Percentiles rank a stretch among this genome's conserved stretches.
Conservation (phyloP, 352 stramenopile species). For the Phytophthora uliginosa region DNA sequence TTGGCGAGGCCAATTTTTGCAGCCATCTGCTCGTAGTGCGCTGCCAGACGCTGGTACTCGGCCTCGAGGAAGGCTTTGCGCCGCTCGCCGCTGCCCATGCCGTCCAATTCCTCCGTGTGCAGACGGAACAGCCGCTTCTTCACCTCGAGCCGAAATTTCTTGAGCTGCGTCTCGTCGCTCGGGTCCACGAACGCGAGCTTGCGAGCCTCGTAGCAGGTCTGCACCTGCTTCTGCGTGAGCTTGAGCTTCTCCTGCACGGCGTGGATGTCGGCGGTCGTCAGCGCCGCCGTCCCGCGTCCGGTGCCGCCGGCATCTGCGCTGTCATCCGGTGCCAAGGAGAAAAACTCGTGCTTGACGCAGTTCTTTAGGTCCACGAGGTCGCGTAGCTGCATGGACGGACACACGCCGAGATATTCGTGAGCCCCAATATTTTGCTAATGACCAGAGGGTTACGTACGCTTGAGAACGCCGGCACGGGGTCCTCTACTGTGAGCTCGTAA, state of each 20-base stretch:
- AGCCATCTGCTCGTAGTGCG: slow-evolving; percentile 63
- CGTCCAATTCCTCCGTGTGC: slow-evolving; percentile 79
- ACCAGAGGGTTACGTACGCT: slow-evolving; percentile 41
- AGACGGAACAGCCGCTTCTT: slow-evolving; percentile 84
- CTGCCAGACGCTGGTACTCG: slow-evolving; percentile 65
- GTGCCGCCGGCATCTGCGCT: slow-evolving; percentile 24
- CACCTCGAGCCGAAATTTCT: slow-evolving; percentile 82
- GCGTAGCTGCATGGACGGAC: slow-evolving; percentile 54
- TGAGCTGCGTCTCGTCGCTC: slow-evolving; percentile 59
- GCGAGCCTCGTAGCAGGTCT: slow-evolving; percentile 83
- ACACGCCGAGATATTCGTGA: slow-evolving; percentile 2
- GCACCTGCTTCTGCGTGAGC: slow-evolving; percentile 81
- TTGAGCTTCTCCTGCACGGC: slow-evolving; percentile 83
- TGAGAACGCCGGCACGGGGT: slow-evolving; percentile 83
- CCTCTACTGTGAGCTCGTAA: slow-evolving; percentile 89
- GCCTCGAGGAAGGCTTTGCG: slow-evolving; percentile 84
- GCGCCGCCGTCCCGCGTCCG: slow-evolving; percentile 47
- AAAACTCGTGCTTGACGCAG: slow-evolving; percentile 69
- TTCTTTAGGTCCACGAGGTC: slow-evolving; percentile 79
- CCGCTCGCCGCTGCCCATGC: slow-evolving; percentile 70
- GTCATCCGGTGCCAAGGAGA: slow-evolving; percentile 50
- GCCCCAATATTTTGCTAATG: background rate
- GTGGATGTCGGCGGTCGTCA: slow-evolving; percentile 63
- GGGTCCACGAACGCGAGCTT: slow-evolving; percentile 71
- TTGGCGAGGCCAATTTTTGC: slow-evolving; percentile 35